A percentile compares a stretch with the other conserved stretches of the same genome.
Evolutionary conservation across 2,329 filamentous ascomycete genomes (phyloP).

Genomic region (Zelopaecilomyces penicillatus): DNA sequence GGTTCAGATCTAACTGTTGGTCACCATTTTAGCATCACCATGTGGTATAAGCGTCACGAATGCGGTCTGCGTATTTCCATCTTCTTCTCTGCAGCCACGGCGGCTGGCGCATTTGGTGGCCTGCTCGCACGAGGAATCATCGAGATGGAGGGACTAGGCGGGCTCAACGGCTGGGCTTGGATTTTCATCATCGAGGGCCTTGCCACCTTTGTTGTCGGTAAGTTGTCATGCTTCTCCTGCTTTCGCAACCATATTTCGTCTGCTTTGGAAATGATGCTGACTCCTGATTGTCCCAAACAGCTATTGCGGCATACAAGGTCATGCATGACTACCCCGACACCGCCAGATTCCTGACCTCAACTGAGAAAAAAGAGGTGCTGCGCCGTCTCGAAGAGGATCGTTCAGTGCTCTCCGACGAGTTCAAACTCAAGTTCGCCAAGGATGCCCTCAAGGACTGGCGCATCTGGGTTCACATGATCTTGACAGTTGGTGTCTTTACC

Average conservation of each 20-base stretch:
- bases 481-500: slow-evolving; percentile 50
- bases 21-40: slow-evolving; percentile 33
- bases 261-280: slow-evolving; percentile 3
- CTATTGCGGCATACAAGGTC: slow-evolving; percentile 37
- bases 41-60: slow-evolving; percentile 53
- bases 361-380: slow-evolving; percentile 35
- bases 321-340: slow-evolving; percentile 52
- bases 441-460: slow-evolving; percentile 53
- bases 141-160: slow-evolving; percentile 46
- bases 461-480: slow-evolving; percentile 47
- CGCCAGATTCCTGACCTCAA: slow-evolving; percentile 38
- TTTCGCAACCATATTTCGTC: not conserved
- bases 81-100: slow-evolving; percentile 48
- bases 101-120: slow-evolving; percentile 55
- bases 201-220: slow-evolving; percentile 35
- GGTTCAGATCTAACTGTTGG: not conserved
- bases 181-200: slow-evolving; percentile 67
- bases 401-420: slow-evolving; percentile 44
- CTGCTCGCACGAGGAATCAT: slow-evolving; percentile 52
- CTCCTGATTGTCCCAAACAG: slow-evolving; percentile 21
- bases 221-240: slow-evolving; percentile 2
- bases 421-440: slow-evolving; percentile 45
- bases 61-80: slow-evolving; percentile 53
- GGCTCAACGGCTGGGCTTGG: slow-evolving; percentile 62
- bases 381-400: slow-evolving; percentile 34